Evolutionary conservation across 352 stramenopile species (phyloP).

Genomic region (Phytophthora brassicae): DNA sequence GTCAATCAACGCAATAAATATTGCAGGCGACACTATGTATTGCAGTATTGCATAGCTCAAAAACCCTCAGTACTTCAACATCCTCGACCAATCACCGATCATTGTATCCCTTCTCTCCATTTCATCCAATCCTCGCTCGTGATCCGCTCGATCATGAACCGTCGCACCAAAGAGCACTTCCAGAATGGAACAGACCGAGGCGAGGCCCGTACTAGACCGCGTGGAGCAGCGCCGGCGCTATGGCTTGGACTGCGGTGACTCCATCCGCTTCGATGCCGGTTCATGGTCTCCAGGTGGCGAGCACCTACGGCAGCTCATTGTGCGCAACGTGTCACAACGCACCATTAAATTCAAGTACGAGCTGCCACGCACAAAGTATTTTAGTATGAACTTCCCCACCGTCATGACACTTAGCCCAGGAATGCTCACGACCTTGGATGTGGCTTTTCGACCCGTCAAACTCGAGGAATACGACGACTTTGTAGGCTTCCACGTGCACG

Average conservation of each 20-base stretch:
- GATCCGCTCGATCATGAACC: conserved; percentile 22
- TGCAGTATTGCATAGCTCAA: too few relatives aligned
- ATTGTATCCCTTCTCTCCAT: background rate
- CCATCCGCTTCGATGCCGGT: conserved; percentile 85
- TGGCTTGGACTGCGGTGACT: conserved; percentile 84
- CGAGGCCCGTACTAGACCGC: conserved; percentile 58
- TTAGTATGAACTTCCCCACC: conserved; percentile 93
- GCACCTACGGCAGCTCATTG: conserved; percentile 87
- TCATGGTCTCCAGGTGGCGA: conserved; percentile 91
- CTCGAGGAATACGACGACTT: conserved; percentile 92
- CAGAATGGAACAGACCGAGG: conserved; percentile 10
- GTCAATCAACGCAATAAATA: too few relatives aligned
- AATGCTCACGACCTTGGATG: conserved; percentile 83
- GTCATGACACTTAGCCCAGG: conserved; percentile 87
- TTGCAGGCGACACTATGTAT: too few relatives aligned
- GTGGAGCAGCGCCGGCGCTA: conserved; percentile 74
- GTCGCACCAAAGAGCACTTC: conserved; percentile 3
- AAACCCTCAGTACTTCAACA: background rate
- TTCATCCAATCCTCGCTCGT: conserved; percentile 4
- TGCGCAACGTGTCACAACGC: conserved; percentile 90
- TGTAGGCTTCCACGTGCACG: conserved; percentile 88
- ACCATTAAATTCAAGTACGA: conserved; percentile 93
- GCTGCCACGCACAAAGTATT: conserved; percentile 91
- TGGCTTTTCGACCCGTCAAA: conserved; percentile 90
- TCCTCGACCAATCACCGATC: conserved; percentile 13